Conservation (phyloP, 257 asterid species). For the Salvia splendens region DNA sequence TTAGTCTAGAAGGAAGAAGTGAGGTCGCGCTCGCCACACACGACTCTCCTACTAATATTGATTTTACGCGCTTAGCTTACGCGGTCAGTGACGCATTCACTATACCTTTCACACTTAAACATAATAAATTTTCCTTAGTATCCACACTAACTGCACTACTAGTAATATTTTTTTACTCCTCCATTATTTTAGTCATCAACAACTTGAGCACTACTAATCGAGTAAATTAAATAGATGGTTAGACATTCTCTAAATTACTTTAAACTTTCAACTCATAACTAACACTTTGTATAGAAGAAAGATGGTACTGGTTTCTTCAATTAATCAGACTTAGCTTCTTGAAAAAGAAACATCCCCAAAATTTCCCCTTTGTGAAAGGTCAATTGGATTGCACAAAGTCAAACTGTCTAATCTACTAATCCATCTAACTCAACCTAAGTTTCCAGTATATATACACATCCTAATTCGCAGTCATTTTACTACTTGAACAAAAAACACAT, state of each 20-base stretch:
- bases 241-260: not conserved
- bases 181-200: not conserved
- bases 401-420: conserved; percentile 17
- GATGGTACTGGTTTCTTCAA: conserved; percentile 6
- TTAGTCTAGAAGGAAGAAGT: conserved; percentile 15
- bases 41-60: conserved; percentile 26
- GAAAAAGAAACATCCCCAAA: conserved; percentile 27
- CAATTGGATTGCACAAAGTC: conserved; percentile 29
- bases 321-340: conserved; percentile 25
- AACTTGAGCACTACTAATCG: not conserved
- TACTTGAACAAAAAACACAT: not conserved
- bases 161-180: too few relatives aligned
- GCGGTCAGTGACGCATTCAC: conserved; percentile 28
- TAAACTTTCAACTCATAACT: not conserved
- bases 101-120: conserved; percentile 4
- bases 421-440: conserved; percentile 27
- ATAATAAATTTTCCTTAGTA: not conserved
- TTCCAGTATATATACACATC: conserved; percentile 13
- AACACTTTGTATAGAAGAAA: not conserved
- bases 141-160: not conserved
- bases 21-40: conserved; percentile 7
- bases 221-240: not conserved
- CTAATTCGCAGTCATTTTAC: conserved; percentile 17
- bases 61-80: conserved; percentile 23
- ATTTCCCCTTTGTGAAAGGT: conserved; percentile 26